Conservation (phyloP, 2,329 filamentous ascomycete genomes). For the Tolypocladium tropicale region DNA sequence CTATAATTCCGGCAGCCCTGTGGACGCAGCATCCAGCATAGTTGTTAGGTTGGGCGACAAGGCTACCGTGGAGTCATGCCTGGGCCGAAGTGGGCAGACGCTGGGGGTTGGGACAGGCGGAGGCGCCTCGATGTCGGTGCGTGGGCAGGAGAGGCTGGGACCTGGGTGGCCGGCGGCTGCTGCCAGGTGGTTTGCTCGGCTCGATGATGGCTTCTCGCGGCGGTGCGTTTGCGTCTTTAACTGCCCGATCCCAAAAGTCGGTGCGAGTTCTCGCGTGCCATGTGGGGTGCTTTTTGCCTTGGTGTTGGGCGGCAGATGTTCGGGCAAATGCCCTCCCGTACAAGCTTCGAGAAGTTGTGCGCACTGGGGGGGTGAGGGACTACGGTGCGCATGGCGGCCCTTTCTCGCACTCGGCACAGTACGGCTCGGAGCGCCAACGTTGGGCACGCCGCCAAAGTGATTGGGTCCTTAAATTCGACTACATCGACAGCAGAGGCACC, state of each 20-base stretch:
- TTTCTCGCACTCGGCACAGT: background rate
- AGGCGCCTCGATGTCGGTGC: background rate
- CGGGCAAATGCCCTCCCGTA: conserved; percentile 15
- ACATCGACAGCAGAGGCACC: too few relatives aligned
- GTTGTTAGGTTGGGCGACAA: conserved; percentile 21
- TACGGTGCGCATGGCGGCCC: background rate
- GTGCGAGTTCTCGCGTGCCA: conserved; percentile 24
- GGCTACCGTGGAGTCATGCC: conserved; percentile 33
- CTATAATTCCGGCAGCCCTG: conserved; percentile 33
- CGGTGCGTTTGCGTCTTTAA: conserved; percentile 24
- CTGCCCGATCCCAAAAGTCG: conserved; percentile 28
- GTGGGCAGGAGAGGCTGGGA: background rate
- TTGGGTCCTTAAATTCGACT: too few relatives aligned
- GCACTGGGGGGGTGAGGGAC: background rate
- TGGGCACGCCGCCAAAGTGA: too few relatives aligned
- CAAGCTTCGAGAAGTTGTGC: background rate
- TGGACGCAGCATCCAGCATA: conserved; percentile 31
- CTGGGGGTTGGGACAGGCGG: background rate
- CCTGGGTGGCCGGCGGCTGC: background rate
- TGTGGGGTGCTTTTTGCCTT: conserved; percentile 19
- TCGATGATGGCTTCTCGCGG: conserved; percentile 1
- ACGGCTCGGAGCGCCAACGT: background rate
- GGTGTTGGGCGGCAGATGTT: conserved; percentile 15
- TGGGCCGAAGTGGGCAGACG: conserved; percentile 10
- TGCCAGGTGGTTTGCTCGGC: background rate